A percentile compares a stretch with the other conserved stretches of the same genome.
Evolutionary conservation across 1,139 yeast genomes (phyloP).

Genomic region (Yamadazyma dendronema): DNA sequence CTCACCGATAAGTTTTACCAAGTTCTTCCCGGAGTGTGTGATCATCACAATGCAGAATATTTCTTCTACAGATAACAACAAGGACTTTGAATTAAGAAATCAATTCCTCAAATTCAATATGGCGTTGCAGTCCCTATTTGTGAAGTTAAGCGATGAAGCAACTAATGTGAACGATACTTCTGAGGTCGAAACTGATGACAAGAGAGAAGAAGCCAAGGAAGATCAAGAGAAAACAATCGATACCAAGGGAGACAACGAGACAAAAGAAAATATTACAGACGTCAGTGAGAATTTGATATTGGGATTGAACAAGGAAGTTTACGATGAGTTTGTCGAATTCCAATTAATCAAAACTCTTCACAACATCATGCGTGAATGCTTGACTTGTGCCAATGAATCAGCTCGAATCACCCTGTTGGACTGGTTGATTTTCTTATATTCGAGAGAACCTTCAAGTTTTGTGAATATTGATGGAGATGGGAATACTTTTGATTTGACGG

Average conservation of each 20-base stretch:
- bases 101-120: slow-evolving; percentile 37
- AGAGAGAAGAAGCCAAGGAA: slow-evolving; percentile 4
- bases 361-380: slow-evolving; percentile 37
- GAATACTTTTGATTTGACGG: slow-evolving; percentile 65
- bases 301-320: slow-evolving; percentile 40
- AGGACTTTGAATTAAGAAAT: slow-evolving; percentile 39
- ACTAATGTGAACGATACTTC: slow-evolving; percentile 1
- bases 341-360: slow-evolving; percentile 36
- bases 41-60: slow-evolving; percentile 38
- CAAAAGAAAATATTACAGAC: slow-evolving; percentile 2
- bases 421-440: slow-evolving; percentile 85
- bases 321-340: slow-evolving; percentile 41
- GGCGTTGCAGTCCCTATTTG: slow-evolving; percentile 34
- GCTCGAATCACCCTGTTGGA: slow-evolving; percentile 85
- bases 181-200: slow-evolving; percentile 1
- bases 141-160: slow-evolving; percentile 25
- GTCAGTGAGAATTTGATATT: slow-evolving; percentile 19
- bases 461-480: slow-evolving; percentile 35
- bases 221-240: slow-evolving; percentile 1
- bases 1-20: slow-evolving; percentile 73
- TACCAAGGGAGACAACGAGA: slow-evolving; percentile 4
- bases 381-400: slow-evolving; percentile 56
- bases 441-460: slow-evolving; percentile 64
- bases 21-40: slow-evolving; percentile 50
- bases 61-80: slow-evolving; percentile 36